Percentiles rank a stretch among this genome's conserved stretches.
Evolutionary conservation across 2,329 filamentous ascomycete species (phyloP).

Genomic region (Alternaria sp.): DNA sequence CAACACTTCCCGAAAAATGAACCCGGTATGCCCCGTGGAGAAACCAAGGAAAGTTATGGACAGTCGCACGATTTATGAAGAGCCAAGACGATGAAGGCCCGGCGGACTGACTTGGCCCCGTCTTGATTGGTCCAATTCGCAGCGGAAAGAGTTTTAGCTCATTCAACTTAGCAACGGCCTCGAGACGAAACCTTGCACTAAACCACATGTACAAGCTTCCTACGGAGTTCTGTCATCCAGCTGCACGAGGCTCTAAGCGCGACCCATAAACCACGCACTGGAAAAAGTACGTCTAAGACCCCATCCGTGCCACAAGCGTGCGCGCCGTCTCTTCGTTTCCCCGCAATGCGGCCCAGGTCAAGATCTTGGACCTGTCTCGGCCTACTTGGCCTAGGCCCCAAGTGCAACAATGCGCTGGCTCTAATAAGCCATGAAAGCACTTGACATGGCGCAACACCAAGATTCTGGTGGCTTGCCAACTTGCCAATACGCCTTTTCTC

Average conservation of each 20-base stretch:
- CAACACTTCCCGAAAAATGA: constrained; percentile 3
- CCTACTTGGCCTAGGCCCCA: constrained; percentile 31
- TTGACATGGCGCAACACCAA: constrained; percentile 25
- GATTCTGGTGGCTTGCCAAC: constrained; percentile 38
- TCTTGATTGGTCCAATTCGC: constrained; percentile 20
- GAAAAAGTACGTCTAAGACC: constrained; percentile 14
- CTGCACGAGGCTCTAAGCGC: constrained; percentile 6
- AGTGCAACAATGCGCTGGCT: constrained; percentile 17
- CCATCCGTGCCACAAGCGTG: constrained; percentile 15
- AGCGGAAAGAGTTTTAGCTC: constrained; percentile 7
- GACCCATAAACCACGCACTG: constrained; percentile 18
- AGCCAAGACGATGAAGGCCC: constrained; percentile 24
- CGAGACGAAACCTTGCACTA: constrained; percentile 28
- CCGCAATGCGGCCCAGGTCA: constrained; percentile 22
- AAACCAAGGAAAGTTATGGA: not conserved
- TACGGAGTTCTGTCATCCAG: constrained; percentile 1
- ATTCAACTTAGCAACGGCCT: constrained; percentile 19
- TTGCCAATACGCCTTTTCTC: constrained; percentile 32
- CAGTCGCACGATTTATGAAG: constrained; percentile 1
- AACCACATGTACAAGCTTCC: constrained; percentile 13
- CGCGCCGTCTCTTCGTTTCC: constrained; percentile 4
- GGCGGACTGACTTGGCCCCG: constrained; percentile 25
- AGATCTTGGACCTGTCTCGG: constrained; percentile 31
- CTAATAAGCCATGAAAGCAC: constrained; percentile 18
- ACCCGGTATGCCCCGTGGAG: constrained; percentile 28